A percentile compares a stretch with the other conserved stretches of the same genome.
phyloP scores from a whole-genome alignment of 2,329 filamentous ascomycete genomes.

The Talaromyces sp. region DNA sequence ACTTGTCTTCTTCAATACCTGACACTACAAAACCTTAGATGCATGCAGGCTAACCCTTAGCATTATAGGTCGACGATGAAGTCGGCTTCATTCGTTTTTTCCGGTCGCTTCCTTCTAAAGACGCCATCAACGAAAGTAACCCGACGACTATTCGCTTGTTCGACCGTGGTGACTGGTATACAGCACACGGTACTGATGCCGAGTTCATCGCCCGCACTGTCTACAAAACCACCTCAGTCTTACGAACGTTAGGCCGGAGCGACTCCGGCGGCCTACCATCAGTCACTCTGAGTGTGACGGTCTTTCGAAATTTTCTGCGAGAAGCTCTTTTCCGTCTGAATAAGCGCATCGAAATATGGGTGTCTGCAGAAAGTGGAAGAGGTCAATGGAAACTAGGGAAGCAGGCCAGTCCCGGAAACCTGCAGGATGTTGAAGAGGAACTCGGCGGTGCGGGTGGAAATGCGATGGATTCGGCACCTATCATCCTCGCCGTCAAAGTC shows the following conservation, averaged over 20 bases:
- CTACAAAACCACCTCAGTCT: slow-evolving; percentile 95
- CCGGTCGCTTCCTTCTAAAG: slow-evolving; percentile 69
- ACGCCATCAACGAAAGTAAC: slow-evolving; percentile 47
- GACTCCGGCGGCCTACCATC: slow-evolving; percentile 83
- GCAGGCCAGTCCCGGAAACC: slow-evolving; percentile 88
- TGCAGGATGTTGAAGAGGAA: slow-evolving; percentile 96
- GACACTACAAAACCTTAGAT: neutral
- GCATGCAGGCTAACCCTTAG: neutral
- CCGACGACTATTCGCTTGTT: slow-evolving; percentile 69
- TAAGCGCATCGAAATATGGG: slow-evolving; percentile 88
- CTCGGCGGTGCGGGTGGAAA: slow-evolving; percentile 56
- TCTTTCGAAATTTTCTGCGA: slow-evolving; percentile 90
- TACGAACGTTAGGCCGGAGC: slow-evolving; percentile 79
- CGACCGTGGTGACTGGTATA: slow-evolving; percentile 92
- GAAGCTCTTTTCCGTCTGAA: slow-evolving; percentile 89
- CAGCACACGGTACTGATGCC: slow-evolving; percentile 51
- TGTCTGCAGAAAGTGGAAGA: slow-evolving; percentile 68
- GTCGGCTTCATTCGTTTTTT: slow-evolving; percentile 95
- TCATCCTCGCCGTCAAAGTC: slow-evolving; percentile 92
- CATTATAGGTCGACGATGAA: slow-evolving; percentile 80
- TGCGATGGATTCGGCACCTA: slow-evolving; percentile 81
- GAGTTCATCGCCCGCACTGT: slow-evolving; percentile 57
- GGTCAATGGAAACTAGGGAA: slow-evolving; percentile 83
- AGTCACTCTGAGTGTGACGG: slow-evolving; percentile 90
- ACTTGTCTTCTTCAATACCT: neutral